Percentiles rank a stretch among this genome's conserved stretches.
Evolutionary conservation across 768 basidiomycete species (phyloP).

Genomic region (Leccinum sublutescens): DNA sequence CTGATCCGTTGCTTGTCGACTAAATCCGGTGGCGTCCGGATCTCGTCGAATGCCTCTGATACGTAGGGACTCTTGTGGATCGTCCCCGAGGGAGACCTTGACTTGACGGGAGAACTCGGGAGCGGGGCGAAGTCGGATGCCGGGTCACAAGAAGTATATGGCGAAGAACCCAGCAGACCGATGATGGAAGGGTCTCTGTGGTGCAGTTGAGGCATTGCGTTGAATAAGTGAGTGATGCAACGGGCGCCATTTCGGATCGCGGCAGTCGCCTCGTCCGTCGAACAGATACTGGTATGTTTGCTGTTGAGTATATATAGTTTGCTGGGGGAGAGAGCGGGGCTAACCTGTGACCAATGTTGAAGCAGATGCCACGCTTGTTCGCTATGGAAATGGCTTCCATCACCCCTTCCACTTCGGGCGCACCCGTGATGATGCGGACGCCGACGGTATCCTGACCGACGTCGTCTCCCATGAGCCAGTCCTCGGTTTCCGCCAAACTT

Average conservation of each 20-base stretch:
- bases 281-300: constrained; percentile 54
- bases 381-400: constrained; percentile 65
- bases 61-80: constrained; percentile 26
- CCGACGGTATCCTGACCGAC: constrained; percentile 38
- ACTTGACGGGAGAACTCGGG: constrained; percentile 14
- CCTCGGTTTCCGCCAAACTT: constrained; percentile 61
- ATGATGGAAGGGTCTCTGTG: constrained; percentile 92
- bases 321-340: constrained; percentile 4
- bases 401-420: constrained; percentile 85
- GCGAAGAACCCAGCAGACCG: constrained; percentile 79
- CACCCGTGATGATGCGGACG: constrained; percentile 80
- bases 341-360: constrained; percentile 90
- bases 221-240: constrained; percentile 92
- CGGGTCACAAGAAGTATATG: constrained; percentile 48
- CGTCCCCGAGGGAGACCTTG: constrained; percentile 7
- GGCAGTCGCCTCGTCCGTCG: constrained; percentile 66
- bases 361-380: constrained; percentile 61
- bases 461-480: constrained; percentile 58
- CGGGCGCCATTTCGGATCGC: constrained; percentile 73
- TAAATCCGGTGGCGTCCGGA: constrained; percentile 54
- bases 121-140: constrained; percentile 33
- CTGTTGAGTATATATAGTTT: constrained; percentile 3
- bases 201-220: constrained; percentile 88
- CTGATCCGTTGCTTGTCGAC: constrained; percentile 33
- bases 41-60: constrained; percentile 65